phyloP scores from a whole-genome alignment of 257 asterid species.

The Solanum raphanifolium region DNA sequence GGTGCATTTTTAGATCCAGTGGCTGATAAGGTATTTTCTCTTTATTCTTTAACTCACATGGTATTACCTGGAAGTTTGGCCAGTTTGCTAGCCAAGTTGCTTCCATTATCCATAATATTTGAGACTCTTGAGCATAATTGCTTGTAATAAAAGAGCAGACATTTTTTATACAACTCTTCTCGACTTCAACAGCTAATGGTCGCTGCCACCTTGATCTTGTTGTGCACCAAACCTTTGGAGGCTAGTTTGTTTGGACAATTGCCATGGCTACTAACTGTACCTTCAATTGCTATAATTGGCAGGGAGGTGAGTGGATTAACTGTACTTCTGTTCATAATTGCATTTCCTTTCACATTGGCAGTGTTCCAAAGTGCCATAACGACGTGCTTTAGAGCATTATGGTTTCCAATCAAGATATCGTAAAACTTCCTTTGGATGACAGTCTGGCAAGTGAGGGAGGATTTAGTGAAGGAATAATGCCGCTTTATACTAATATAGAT shows the following conservation, averaged over 20 bases:
- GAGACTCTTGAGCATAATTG: neutral
- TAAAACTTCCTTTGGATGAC: neutral
- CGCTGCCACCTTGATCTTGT: constrained; percentile 87
- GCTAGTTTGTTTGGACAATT: constrained; percentile 60
- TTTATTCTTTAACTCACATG: neutral
- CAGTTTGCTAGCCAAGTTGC: neutral
- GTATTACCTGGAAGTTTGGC: neutral
- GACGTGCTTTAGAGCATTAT: neutral
- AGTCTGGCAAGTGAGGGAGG: neutral
- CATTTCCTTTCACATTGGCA: neutral
- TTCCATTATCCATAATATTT: neutral
- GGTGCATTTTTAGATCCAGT: constrained; percentile 99
- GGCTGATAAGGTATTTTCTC: constrained; percentile 79
- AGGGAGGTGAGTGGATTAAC: constrained; percentile 60
- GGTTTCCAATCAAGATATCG: neutral
- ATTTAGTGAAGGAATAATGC: neutral
- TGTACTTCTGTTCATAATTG: neutral
- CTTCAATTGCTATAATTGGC: constrained; percentile 87
- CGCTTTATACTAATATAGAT: neutral
- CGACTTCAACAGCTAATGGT: constrained; percentile 79
- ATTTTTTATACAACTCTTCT: neutral
- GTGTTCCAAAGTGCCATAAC: neutral
- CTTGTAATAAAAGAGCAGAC: neutral
- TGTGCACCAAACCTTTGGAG: constrained; percentile 76
- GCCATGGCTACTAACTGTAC: constrained; percentile 80